Evolutionary conservation across 163 green algal species (phyloP).

Genomic region (Scenedesmus sp.): DNA sequence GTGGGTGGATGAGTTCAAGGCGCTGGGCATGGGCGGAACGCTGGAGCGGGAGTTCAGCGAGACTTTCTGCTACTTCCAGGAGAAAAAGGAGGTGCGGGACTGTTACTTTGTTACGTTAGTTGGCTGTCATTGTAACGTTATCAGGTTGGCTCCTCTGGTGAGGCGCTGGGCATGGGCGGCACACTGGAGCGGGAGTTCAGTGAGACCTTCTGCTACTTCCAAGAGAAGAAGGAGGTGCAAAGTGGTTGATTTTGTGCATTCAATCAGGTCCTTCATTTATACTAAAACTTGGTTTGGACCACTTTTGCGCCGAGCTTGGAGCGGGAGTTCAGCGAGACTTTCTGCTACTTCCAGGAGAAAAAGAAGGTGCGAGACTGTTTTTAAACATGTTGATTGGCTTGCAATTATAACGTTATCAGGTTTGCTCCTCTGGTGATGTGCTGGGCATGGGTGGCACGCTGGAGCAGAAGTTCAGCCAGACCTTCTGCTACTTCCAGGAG

Average conservation of each 20-base stretch:
- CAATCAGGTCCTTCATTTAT: too few relatives aligned
- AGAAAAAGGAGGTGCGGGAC: slow-evolving; percentile 68
- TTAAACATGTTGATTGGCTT: background rate
- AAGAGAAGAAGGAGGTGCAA: slow-evolving; percentile 69
- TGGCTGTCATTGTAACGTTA: background rate
- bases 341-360: slow-evolving; percentile 89
- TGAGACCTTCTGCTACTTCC: slow-evolving; percentile 90
- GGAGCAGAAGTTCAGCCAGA: slow-evolving; percentile 81
- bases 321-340: slow-evolving; percentile 77
- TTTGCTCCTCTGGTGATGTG: slow-evolving; percentile 43
- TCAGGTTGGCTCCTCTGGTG: background rate
- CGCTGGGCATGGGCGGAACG: slow-evolving; percentile 82
- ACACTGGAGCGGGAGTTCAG: slow-evolving; percentile 81
- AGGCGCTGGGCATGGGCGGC: slow-evolving; percentile 82
- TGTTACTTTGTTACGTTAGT: background rate
- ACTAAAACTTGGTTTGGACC: too few relatives aligned
- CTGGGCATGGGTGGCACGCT: slow-evolving; percentile 87
- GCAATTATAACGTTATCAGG: background rate
- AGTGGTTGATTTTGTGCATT: too few relatives aligned
- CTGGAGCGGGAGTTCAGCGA: slow-evolving; percentile 84
- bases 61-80: slow-evolving; percentile 89
- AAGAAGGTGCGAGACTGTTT: slow-evolving; percentile 60
- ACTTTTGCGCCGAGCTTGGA: slow-evolving; percentile 62
- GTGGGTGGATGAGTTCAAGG: slow-evolving; percentile 96
- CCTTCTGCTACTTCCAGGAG: slow-evolving; percentile 90